Evolutionary conservation across 1,139 yeast genomes (phyloP), one percentile per base, ranked within the genome.

Genomic region (Candida albicans): DNA sequence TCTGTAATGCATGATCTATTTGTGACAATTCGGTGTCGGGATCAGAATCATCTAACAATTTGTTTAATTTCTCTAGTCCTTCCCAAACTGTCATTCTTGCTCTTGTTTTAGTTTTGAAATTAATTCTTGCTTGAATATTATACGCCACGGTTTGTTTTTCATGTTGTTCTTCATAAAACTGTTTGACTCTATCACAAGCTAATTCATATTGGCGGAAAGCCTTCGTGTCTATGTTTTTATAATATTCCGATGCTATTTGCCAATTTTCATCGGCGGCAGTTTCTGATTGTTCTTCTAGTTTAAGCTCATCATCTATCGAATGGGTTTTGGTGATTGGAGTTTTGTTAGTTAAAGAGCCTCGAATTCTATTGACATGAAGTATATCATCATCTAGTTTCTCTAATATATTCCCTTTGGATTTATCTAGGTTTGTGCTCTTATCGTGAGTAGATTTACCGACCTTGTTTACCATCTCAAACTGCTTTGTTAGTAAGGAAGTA

Each of bases 21-120:
- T 84, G 90, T 0, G 87, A 81, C 31, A 84, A 67, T 54, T 84
- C 88, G 0, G 89, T 84, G 56, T 84, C 90, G 0, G 90, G 90
- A 56, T 84, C 90, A 43, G 85, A 78, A 44, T 84, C 89, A 56
- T 84, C 90, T 28, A 84, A 67, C 22, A 84, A 62, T 51, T 80
- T 77, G 55, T 83, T 83, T 33, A 84, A 65, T 50, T 78, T 79
- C 46, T 79, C 79, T 22, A 84, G 59, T 0, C 88, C 90, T 46
- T 82, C 87, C 90, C 90, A 84, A 5, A 84, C 74, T 0, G 86
- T 68, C 87, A 84, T 81, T 44, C 73, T 68, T 33, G 86, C 89
- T 51, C 90, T 61, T 9, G 71, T 65, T 55, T 82, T 81, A 2
- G 88, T 78, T 57, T 83, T 83, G 65, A 83, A 84, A 58, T 82